phyloP scores from a whole-genome alignment of 495 filamentous ascomycete species.

The Daldinia grandis region DNA sequence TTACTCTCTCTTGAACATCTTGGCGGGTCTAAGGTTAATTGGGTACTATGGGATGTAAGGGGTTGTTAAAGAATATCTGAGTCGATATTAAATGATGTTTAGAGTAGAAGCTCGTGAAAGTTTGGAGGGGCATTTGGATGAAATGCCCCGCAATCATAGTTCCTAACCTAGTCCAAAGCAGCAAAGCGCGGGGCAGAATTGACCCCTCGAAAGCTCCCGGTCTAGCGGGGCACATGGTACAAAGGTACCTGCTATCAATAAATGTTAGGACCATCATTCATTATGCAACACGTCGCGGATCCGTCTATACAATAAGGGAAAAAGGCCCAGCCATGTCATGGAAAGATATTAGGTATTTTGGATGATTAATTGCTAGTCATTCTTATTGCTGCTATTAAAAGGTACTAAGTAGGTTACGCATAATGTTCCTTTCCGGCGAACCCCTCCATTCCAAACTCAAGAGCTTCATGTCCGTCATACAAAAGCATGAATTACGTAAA shows the following conservation, averaged over 20 bases:
- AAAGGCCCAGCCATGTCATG: neutral
- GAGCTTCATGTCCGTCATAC: neutral
- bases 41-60: neutral
- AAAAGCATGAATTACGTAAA: neutral
- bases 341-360: neutral
- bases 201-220: conserved; percentile 11
- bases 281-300: neutral
- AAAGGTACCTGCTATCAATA: conserved; percentile 15
- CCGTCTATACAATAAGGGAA: neutral
- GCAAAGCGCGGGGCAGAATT: conserved; percentile 38
- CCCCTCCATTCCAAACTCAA: neutral
- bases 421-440: neutral
- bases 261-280: neutral
- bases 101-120: conserved; percentile 42
- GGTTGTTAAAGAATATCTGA: neutral
- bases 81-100: neutral
- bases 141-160: conserved; percentile 33
- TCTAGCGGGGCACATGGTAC: conserved; percentile 26
- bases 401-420: neutral
- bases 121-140: conserved; percentile 46
- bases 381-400: neutral
- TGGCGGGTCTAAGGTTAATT: conserved; percentile 43
- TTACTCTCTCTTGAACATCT: conserved; percentile 94
- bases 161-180: neutral
- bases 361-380: neutral